Evolutionary conservation across 2,329 filamentous ascomycete genomes (phyloP).

Genomic region (Waltergamsia citrina): DNA sequence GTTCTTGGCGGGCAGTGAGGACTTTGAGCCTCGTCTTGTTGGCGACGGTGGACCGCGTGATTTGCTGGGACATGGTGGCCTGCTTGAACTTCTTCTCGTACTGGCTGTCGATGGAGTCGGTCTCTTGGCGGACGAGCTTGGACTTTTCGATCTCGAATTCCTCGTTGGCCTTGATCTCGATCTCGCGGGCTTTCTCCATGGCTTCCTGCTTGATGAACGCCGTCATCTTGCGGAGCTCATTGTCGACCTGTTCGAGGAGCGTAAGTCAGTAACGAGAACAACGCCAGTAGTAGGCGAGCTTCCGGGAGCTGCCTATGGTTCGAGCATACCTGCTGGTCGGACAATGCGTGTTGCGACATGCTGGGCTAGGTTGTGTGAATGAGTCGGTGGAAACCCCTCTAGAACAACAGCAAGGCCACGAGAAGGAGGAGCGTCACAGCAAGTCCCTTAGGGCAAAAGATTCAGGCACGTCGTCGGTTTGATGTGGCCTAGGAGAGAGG

Average conservation of each 20-base stretch:
- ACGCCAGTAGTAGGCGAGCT: no score
- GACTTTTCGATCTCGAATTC: slow-evolving; percentile 99
- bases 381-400: no score
- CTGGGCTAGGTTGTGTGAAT: no score
- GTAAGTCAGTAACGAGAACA: no score
- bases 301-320: slow-evolving; percentile 1
- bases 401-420: no score
- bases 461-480: not conserved
- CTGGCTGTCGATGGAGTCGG: slow-evolving; percentile 76
- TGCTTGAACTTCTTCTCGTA: slow-evolving; percentile 99
- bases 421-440: no score
- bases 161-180: slow-evolving; percentile 96
- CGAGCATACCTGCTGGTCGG: slow-evolving; percentile 86
- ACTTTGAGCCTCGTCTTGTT: slow-evolving; percentile 94
- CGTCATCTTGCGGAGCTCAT: slow-evolving; percentile 99
- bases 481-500: not conserved
- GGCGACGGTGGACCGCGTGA: slow-evolving; percentile 88
- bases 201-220: slow-evolving; percentile 99
- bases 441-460: no score
- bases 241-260: slow-evolving; percentile 71
- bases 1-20: slow-evolving; percentile 76
- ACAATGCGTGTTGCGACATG: slow-evolving; percentile 96
- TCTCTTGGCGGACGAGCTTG: slow-evolving; percentile 95
- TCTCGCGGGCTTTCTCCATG: slow-evolving; percentile 92
- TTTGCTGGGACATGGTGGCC: slow-evolving; percentile 96